These are phyloP conservation scores for Neocatenulostroma microsporum DNA, from an alignment of 2,329 filamentous ascomycete species.

Conservation along the genomic window DNA sequence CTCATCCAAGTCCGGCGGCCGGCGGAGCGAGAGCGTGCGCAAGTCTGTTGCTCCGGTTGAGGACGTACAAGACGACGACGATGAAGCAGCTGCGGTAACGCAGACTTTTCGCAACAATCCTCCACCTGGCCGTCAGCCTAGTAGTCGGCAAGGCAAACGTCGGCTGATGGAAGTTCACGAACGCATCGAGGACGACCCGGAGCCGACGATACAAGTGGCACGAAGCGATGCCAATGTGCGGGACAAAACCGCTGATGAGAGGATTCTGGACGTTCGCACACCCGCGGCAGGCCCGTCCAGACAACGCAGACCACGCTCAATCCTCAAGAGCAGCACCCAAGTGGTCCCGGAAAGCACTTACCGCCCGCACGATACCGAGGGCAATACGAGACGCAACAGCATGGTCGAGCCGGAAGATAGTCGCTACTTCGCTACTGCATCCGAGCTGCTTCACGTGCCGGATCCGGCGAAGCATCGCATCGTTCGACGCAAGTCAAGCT, in stretches of 20 bases:
- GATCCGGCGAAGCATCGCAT: slow-evolving; percentile 9
- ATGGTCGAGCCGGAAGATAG: slow-evolving; percentile 13
- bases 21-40: too few species aligned
- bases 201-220: slow-evolving; percentile 1
- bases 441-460: slow-evolving; percentile 9
- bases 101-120: not conserved
- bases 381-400: slow-evolving; percentile 25
- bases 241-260: too few species aligned
- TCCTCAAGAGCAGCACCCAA: slow-evolving; percentile 17
- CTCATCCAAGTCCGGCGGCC: too few species aligned
- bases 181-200: slow-evolving; percentile 13
- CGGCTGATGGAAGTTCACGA: slow-evolving; percentile 21
- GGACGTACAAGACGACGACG: not conserved
- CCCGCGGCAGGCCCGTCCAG: too few species aligned
- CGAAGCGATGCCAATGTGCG: too few species aligned
- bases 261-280: too few species aligned
- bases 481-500: slow-evolving; percentile 8
- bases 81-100: too few species aligned
- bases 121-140: not conserved
- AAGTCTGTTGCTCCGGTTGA: too few species aligned
- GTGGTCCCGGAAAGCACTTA: slow-evolving; percentile 7
- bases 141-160: not conserved
- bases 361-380: slow-evolving; percentile 14
- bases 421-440: slow-evolving; percentile 20
- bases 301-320: slow-evolving; percentile 15